Base-by-base conservation (phyloP, 768 basidiomycete genomes). In the Brasilioporus rufonigricans region DNA sequence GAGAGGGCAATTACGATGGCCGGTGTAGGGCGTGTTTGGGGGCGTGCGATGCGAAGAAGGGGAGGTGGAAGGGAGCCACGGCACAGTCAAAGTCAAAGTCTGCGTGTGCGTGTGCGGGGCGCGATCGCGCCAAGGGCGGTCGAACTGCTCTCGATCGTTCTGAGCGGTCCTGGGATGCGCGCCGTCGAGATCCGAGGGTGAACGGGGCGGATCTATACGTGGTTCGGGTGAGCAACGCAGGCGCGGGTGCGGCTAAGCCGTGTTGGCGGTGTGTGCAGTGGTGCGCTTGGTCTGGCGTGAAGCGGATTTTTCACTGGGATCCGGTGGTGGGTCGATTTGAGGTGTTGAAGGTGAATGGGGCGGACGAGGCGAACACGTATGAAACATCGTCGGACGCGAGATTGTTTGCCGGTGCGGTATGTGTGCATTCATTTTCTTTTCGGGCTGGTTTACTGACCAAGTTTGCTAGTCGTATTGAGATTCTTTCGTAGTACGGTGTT, bases 241-340 rank as follows among this genome's bases (percentile, higher is more conserved):
- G 26, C 5, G 29, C 31, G 31, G 31, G 45, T 7, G 46, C 40
- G 35, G 46, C 46, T 5, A 53, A 33, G 26, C 45, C 52, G 35
- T 53, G 52, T 40, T 53, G 36, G 52, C 36, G 52, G 29, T 45
- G 52, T 19, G 52, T 53, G 31, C 45, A 35, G 27, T 46, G 52
- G 44, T 52, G 44, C n/a, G 36, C 38, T 18, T 47, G 52, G 52
- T 53, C 52, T 27, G 52, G 52, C 12, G 45, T 47, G 38, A 48
- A 35, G 46, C 46, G 40, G n/a, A 36, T 36, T 7, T 54, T 54
- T 49, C 41, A 49, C 27, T 44, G 47, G 47, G 41, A 35, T 53
- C 52, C 39, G 31, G 39, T 4, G 46, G 6, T 35, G 38, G 39
- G 46, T 8, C 39, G 39, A 18, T 53, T 53, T 14, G 52, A 48